Evolutionary conservation across 345 rosid genomes (phyloP).

Genomic region (Aegle marmelos): DNA sequence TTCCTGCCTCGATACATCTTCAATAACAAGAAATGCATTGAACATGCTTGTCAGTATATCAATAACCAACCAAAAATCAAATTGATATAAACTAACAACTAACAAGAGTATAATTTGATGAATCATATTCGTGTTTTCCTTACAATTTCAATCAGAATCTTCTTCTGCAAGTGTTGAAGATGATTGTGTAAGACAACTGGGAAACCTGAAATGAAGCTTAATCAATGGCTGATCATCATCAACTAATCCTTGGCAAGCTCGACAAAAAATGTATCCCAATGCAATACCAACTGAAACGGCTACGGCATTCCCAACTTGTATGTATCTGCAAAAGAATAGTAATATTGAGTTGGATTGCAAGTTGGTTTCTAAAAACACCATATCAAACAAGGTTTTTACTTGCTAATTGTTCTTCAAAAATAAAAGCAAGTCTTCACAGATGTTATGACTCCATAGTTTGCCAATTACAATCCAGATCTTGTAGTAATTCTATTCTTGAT

Average conservation of each 20-base stretch:
- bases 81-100: neutral
- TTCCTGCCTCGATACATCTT: neutral
- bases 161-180: neutral
- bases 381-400: neutral
- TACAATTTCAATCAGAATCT: neutral
- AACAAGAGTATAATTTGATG: neutral
- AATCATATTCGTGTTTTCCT: neutral
- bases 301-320: conserved; percentile 44
- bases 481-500: neutral
- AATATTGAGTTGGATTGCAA: neutral
- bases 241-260: conserved; percentile 25
- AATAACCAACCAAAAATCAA: neutral
- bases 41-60: neutral
- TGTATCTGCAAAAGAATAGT: conserved; percentile 24
- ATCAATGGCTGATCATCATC: conserved; percentile 31
- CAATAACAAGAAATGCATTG: neutral
- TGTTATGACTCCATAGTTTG: neutral
- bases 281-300: conserved; percentile 41
- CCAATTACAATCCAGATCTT: neutral
- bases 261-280: conserved; percentile 32
- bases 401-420: neutral
- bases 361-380: neutral
- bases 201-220: conserved; percentile 25
- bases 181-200: conserved; percentile 15
- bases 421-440: neutral